Conservation (phyloP, 2,329 filamentous ascomycete species). For the Aplosporella prunicola region DNA sequence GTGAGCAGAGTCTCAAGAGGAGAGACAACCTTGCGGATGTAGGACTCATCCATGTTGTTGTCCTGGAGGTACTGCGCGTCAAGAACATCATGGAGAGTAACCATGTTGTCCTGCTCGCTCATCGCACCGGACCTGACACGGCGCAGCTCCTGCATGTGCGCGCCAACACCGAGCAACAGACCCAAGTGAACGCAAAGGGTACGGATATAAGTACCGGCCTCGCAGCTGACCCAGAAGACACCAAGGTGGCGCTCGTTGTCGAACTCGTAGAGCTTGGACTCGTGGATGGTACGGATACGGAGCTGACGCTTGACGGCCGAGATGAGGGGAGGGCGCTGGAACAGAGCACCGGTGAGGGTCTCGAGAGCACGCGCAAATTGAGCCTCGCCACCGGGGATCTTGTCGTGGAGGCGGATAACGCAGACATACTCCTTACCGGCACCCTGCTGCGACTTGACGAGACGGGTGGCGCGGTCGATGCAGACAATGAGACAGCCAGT, state of each 20-base stretch:
- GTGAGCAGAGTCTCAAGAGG: conserved; percentile 88
- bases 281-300: conserved; percentile 94
- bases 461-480: conserved; percentile 90
- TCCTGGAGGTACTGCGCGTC: conserved; percentile 95
- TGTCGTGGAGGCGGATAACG: conserved; percentile 91
- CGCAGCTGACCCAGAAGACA: conserved; percentile 99
- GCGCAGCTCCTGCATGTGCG: conserved; percentile 96
- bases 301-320: conserved; percentile 98
- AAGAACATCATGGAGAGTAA: conserved; percentile 89
- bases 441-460: conserved; percentile 98
- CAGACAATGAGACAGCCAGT: conserved; percentile 92
- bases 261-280: conserved; percentile 91
- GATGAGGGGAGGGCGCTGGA: conserved; percentile 94
- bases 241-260: conserved; percentile 96
- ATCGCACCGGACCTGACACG: conserved; percentile 91
- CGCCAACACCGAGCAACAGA: conserved; percentile 69
- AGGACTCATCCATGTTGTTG: conserved; percentile 90
- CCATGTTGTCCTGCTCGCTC: conserved; percentile 80
- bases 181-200: conserved; percentile 94
- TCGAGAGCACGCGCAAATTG: conserved; percentile 91
- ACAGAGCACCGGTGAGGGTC: conserved; percentile 90
- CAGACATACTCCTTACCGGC: conserved; percentile 99
- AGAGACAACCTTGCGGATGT: conserved; percentile 81
- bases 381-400: conserved; percentile 82
- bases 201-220: conserved; percentile 97